Evolutionary conservation across 1,139 yeast genomes (phyloP).

Genomic region (Insectozyma bohioensis): DNA sequence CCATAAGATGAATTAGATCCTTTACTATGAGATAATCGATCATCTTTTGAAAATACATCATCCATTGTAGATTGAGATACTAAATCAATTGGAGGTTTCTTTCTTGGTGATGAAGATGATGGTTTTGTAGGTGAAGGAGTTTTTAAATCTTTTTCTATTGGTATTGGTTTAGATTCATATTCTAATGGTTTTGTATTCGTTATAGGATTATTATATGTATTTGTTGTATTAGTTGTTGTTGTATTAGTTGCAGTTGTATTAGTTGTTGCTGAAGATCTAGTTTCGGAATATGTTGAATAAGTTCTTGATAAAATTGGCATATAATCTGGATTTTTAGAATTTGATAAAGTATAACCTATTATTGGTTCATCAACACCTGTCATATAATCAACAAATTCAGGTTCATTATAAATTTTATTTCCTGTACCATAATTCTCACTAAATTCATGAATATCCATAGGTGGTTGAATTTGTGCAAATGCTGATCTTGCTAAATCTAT

Average conservation of each 20-base stretch:
- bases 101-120: slow-evolving; percentile 22
- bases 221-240: background rate
- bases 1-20: slow-evolving; percentile 25
- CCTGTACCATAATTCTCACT: slow-evolving; percentile 66
- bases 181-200: background rate
- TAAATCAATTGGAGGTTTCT: slow-evolving; percentile 21
- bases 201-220: background rate
- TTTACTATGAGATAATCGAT: slow-evolving; percentile 35
- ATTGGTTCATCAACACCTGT: slow-evolving; percentile 30
- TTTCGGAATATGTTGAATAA: slow-evolving; percentile 23
- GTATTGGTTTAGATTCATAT: background rate
- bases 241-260: slow-evolving; percentile 1
- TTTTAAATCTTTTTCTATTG: slow-evolving; percentile 1
- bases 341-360: slow-evolving; percentile 25
- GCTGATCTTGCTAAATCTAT: slow-evolving; percentile 69
- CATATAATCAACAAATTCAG: slow-evolving; percentile 44
- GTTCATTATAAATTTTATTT: slow-evolving; percentile 55
- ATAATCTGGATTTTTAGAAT: slow-evolving; percentile 37
- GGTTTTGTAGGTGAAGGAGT: slow-evolving; percentile 2
- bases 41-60: slow-evolving; percentile 22
- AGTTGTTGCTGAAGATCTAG: slow-evolving; percentile 2
- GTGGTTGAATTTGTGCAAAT: slow-evolving; percentile 68
- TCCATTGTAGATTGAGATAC: slow-evolving; percentile 21
- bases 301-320: slow-evolving; percentile 33
- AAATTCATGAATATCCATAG: slow-evolving; percentile 58